Conservation (phyloP, 148 eudicot genomes). For the Vaccinium macrocarpon region DNA sequence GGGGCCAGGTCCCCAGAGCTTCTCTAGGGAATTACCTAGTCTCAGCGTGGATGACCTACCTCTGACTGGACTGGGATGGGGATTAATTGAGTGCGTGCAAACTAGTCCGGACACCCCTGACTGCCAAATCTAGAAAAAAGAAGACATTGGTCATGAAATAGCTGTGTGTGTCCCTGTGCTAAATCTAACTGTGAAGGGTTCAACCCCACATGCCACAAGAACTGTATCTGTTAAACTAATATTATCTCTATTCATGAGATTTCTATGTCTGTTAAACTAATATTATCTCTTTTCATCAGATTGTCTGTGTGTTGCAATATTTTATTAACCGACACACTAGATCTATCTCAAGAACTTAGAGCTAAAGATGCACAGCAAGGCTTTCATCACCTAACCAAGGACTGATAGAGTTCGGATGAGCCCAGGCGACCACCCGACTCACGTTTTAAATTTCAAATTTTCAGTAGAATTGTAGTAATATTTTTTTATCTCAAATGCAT, state of each 20-base stretch:
- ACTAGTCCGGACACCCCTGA: too few relatives aligned
- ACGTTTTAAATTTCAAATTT: too few relatives aligned
- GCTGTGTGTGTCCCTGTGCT: neutral
- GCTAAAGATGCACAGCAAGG: neutral
- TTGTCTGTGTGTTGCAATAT: neutral
- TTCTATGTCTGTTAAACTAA: neutral
- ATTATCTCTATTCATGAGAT: slow-evolving; percentile 4
- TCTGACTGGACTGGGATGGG: too few relatives aligned
- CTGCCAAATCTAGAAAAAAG: neutral
- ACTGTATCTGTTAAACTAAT: neutral
- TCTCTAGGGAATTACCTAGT: too few relatives aligned
- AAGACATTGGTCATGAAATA: neutral
- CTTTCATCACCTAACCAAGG: neutral
- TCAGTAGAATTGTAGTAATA: too few relatives aligned
- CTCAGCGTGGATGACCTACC: too few relatives aligned
- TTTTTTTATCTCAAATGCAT: too few relatives aligned
- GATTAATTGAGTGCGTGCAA: too few relatives aligned
- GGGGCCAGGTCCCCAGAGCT: too few relatives aligned
- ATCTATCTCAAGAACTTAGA: neutral
- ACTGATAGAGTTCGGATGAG: too few relatives aligned
- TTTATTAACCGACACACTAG: neutral
- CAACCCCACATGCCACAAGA: neutral
- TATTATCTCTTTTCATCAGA: neutral
- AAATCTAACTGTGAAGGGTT: neutral
- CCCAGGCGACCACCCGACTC: too few relatives aligned